Evolutionary conservation across 1,284 basidiomycete species (phyloP).

Genomic region (Coniferiporia sulphurascens): DNA sequence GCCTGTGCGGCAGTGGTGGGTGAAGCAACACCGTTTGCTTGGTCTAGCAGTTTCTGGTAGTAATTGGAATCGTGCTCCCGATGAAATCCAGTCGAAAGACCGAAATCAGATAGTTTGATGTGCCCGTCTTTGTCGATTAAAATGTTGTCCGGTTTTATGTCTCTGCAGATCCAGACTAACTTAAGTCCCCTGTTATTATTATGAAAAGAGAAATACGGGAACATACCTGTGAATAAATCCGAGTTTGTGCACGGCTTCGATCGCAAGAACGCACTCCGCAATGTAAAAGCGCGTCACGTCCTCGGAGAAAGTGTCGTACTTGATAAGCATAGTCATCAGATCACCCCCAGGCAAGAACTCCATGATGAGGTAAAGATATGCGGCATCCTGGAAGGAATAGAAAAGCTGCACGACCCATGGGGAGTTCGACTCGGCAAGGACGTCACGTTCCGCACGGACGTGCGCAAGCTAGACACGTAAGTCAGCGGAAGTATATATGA

Average conservation of each 20-base stretch:
- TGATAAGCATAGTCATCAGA: conserved; percentile 99
- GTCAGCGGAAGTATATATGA: background rate
- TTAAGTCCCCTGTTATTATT: background rate
- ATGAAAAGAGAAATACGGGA: background rate
- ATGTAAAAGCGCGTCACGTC: conserved; percentile 99
- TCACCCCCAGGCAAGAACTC: conserved; percentile 98
- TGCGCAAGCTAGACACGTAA: conserved; percentile 73
- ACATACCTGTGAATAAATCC: conserved; percentile 96
- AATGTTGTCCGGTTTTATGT: conserved; percentile 99
- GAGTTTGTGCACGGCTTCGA: conserved; percentile 96
- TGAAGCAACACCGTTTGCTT: conserved; percentile 38
- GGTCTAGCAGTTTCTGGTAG: conserved; percentile 83
- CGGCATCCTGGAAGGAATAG: conserved; percentile 97
- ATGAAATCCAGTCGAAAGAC: conserved; percentile 96
- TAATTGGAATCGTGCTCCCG: conserved; percentile 95
- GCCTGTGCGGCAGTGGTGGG: conserved; percentile 42
- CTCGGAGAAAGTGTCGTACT: conserved; percentile 98
- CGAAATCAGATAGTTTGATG: conserved; percentile 97
- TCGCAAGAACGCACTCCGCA: conserved; percentile 96
- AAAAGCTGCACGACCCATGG: conserved; percentile 98
- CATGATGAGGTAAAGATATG: conserved; percentile 98
- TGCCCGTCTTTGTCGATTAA: conserved; percentile 96
- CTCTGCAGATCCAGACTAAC: conserved; percentile 43
- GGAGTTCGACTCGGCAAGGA: conserved; percentile 95
- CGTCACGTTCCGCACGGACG: conserved; percentile 97